Evolutionary conservation across 345 rosid species (phyloP).

Genomic region (Salix exigua): DNA sequence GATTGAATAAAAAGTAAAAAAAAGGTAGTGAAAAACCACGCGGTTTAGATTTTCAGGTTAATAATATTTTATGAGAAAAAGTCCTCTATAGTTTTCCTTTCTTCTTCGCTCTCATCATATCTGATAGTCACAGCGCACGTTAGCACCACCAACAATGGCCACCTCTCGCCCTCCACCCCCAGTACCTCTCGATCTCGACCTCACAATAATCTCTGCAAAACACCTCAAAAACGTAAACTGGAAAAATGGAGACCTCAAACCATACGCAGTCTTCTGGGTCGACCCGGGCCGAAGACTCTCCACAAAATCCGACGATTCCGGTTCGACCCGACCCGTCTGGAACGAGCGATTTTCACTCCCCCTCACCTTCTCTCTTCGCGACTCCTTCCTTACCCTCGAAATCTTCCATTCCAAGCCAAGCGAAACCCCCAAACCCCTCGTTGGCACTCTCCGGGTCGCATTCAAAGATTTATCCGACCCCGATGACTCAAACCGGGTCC

Average conservation of each 20-base stretch:
- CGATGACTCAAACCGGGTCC: conserved; percentile 21
- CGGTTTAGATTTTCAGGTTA: no score
- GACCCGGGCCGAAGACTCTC: conserved; percentile 44
- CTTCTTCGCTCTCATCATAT: not conserved
- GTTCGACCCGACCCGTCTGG: conserved; percentile 40
- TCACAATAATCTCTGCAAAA: conserved; percentile 51
- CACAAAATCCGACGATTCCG: conserved; percentile 39
- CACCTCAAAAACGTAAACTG: conserved; percentile 66
- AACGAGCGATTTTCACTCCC: conserved; percentile 40
- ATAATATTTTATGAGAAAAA: no score
- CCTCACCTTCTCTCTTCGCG: conserved; percentile 23
- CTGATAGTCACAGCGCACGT: not conserved
- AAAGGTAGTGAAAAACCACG: no score
- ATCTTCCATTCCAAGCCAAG: conserved; percentile 56
- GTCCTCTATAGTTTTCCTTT: not conserved
- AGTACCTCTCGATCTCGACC: conserved; percentile 37
- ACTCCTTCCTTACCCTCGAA: conserved; percentile 39
- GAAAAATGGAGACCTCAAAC: conserved; percentile 42
- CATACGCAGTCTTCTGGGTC: conserved; percentile 52
- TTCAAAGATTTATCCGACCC: conserved; percentile 27
- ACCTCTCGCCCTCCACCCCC: conserved; percentile 23
- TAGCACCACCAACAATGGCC: conserved; percentile 29
- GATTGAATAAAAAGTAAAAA: no score
- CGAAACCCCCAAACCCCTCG: conserved; percentile 53
- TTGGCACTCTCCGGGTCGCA: conserved; percentile 40